phyloP scores from a whole-genome alignment of 1,284 basidiomycete species.

The Leccinum solheimii region DNA sequence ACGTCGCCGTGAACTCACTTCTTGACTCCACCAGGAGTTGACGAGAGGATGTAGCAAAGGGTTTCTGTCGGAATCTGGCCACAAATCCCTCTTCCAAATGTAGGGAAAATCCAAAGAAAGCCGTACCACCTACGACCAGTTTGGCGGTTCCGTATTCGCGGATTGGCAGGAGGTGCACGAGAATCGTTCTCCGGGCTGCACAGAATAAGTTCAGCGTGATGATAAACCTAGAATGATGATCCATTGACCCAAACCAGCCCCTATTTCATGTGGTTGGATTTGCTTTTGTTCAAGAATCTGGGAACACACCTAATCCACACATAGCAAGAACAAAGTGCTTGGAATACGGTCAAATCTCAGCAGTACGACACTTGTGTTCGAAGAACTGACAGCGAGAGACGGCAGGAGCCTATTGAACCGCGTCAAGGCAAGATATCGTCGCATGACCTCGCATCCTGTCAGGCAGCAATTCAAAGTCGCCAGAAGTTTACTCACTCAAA shows the following conservation, averaged over 20 bases:
- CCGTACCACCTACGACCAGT: not conserved
- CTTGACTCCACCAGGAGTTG: constrained; percentile 7
- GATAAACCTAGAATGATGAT: not conserved
- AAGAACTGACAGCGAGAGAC: constrained; percentile 4
- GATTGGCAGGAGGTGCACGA: not conserved
- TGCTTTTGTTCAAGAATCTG: not conserved
- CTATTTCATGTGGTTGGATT: not conserved
- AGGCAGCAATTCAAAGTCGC: not conserved
- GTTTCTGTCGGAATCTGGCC: constrained; percentile 8
- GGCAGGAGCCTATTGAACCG: constrained; percentile 1
- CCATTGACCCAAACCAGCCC: constrained; percentile 9
- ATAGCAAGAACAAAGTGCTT: not conserved
- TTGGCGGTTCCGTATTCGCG: not conserved
- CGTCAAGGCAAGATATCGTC: constrained; percentile 7
- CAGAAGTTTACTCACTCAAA: constrained; percentile 5
- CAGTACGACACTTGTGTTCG: not conserved
- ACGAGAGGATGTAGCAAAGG: constrained; percentile 13
- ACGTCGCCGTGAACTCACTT: constrained; percentile 1
- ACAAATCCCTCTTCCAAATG: constrained; percentile 7
- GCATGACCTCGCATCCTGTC: constrained; percentile 3
- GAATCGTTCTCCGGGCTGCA: not conserved
- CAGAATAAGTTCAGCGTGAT: not conserved
- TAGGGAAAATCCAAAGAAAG: not conserved
- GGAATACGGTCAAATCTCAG: not conserved
- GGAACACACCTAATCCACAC: constrained; percentile 3